Base-by-base conservation (phyloP, 176 grass and related monocot genomes). In the Cenchrus purpureus region DNA sequence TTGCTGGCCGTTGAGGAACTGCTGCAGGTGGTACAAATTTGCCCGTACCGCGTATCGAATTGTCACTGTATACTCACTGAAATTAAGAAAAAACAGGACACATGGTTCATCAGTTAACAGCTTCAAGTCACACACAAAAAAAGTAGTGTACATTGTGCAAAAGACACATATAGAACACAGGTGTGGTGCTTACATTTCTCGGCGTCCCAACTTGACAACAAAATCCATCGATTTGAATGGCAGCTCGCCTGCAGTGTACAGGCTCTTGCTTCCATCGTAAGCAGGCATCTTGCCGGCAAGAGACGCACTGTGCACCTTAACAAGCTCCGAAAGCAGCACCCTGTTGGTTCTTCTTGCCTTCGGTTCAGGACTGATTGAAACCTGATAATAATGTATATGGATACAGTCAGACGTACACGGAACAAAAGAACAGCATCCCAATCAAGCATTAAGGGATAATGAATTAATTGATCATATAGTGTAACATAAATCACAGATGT, bases 201-300 rank as follows among this genome's bases (percentile, higher is more conserved):
- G 44, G 2, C 49, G 55, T 0, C 92, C 82, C 14, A 98, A 50
- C 74, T 90, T 92, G 57, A 98, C 65, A 60, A 86, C 86, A 78
- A 98, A 98, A 25, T 89, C 82, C 77, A 87, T 95, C 3, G 55
- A 86, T 9, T 76, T 51, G 34, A 93, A 95, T n/a, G 95, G 93
- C 40, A 98, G 85, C 65, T 90, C 46, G 46, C 87, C 89, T 25
- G 93, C 85, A 60, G 95, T 92, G 68, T 93, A 98, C 71, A 95
- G 81, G 89, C 91, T 88, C 59, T 90, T 98, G 54, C 87, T 88
- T 19, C 95, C 95, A 81, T 95, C 95, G 11, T 93, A 98, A n/a
- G 86, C 89, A 3, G 89, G 85, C 14, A 50, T 51, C 60, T 64
- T 77, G 10, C 73, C 57, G 1, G 72, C 89, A 31, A 98, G 88